Conservation (phyloP, 148 eudicot genomes). For the Gaultheria prostrata region DNA sequence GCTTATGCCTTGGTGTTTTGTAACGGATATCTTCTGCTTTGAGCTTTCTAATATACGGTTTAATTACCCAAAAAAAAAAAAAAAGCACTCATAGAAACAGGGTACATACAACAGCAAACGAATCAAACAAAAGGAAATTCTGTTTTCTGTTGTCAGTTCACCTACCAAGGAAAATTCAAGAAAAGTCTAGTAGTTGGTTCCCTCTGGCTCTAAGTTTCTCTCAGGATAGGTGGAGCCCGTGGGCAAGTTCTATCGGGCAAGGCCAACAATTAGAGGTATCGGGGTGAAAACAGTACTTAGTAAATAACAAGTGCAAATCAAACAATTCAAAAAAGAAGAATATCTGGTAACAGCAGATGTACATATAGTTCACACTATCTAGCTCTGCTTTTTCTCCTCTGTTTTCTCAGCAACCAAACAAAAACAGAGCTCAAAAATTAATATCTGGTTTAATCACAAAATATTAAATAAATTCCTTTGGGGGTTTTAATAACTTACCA, state of each 20-base stretch:
- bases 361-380: background rate
- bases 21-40: no score
- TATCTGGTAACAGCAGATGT: background rate
- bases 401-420: slow-evolving; percentile 9
- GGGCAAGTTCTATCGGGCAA: no score
- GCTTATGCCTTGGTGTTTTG: no score
- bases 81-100: no score
- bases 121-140: background rate
- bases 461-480: no score
- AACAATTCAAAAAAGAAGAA: background rate
- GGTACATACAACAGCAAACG: background rate
- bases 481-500: slow-evolving; percentile 35
- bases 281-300: no score
- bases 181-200: background rate
- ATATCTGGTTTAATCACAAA: background rate
- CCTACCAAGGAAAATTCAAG: background rate
- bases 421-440: background rate
- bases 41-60: no score
- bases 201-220: no score
- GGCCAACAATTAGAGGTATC: no score
- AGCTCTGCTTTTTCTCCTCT: background rate
- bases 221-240: no score
- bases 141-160: background rate
- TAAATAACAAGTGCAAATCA: background rate
- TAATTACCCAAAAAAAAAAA: no score